These are phyloP conservation scores for Proliferodiscus dingleyae DNA, from an alignment of 2,329 filamentous ascomycete species.

Conservation along the genomic window DNA sequence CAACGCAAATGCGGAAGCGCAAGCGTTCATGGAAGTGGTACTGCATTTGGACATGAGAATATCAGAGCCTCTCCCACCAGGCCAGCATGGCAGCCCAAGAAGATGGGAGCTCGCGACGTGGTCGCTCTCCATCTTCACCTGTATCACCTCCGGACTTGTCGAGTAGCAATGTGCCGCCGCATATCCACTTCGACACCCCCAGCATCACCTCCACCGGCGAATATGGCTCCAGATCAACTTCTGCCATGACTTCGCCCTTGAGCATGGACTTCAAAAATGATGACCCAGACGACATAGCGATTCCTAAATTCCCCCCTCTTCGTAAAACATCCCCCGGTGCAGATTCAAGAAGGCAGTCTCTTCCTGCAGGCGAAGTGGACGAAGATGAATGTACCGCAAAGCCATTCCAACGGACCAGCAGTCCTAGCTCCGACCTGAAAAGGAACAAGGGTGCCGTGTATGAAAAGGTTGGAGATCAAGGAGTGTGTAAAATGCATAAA, in stretches of 20 bases:
- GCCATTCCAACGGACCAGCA: constrained; percentile 53
- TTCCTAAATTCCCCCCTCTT: constrained; percentile 28
- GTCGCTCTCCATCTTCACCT: constrained; percentile 17
- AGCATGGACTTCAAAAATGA: constrained; percentile 23
- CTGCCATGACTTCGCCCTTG: constrained; percentile 31
- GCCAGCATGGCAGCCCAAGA: constrained; percentile 30
- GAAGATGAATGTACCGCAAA: constrained; percentile 54
- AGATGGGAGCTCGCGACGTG: constrained; percentile 19
- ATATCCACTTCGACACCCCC: constrained; percentile 25
- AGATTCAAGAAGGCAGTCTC: constrained; percentile 19
- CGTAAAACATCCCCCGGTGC: constrained; percentile 16
- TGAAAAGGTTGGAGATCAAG: constrained; percentile 37
- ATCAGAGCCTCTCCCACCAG: constrained; percentile 2
- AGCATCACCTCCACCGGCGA: constrained; percentile 22
- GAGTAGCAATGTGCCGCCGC: constrained; percentile 8
- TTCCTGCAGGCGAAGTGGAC: constrained; percentile 40
- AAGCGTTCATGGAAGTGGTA: too few relatives aligned
- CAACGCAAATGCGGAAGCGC: too few relatives aligned
- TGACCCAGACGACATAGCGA: constrained; percentile 17
- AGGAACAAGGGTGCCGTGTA: constrained; percentile 29
- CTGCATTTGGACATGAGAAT: constrained; percentile 13
- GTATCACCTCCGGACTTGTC: constrained; percentile 13
- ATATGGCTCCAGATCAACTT: constrained; percentile 26
- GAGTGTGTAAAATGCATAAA: constrained; percentile 73
- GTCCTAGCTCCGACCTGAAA: constrained; percentile 34